Evolutionary conservation across 768 basidiomycete genomes (phyloP).

Genomic region (Neoboletus magnificus): DNA sequence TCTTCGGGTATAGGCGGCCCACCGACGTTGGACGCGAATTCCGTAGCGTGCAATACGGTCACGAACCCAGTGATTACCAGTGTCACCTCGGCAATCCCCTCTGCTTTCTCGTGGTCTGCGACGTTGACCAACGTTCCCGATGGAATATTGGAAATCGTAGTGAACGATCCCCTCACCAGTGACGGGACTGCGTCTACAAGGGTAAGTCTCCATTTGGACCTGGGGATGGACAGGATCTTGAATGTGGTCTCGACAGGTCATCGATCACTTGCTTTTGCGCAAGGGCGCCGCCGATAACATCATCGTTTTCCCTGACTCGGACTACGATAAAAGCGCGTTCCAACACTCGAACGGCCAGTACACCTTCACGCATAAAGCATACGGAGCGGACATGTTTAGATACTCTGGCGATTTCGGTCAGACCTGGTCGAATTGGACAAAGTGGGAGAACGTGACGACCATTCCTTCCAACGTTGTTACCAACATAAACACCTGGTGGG

Average conservation of each 20-base stretch:
- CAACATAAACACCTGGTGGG: constrained; percentile 58
- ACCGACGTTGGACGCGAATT: constrained; percentile 50
- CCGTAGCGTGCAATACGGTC: constrained; percentile 46
- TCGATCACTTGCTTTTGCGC: constrained; percentile 76
- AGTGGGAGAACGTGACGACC: constrained; percentile 70
- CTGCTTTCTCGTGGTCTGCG: constrained; percentile 70
- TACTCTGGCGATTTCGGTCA: constrained; percentile 85
- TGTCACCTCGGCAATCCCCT: constrained; percentile 53
- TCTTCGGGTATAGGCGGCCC: constrained; percentile 58
- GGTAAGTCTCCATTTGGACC: constrained; percentile 38
- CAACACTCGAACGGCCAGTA: constrained; percentile 60
- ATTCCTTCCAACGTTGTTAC: constrained; percentile 60
- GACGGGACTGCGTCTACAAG: constrained; percentile 47
- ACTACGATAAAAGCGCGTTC: constrained; percentile 67
- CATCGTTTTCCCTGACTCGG: constrained; percentile 82
- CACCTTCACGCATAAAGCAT: constrained; percentile 76
- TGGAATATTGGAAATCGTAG: constrained; percentile 72
- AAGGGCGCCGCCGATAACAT: constrained; percentile 75
- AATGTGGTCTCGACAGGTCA: constrained; percentile 37
- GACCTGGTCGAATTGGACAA: constrained; percentile 78
- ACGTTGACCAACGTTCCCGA: constrained; percentile 76
- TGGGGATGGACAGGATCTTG: background rate
- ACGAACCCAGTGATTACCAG: constrained; percentile 45
- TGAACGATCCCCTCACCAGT: constrained; percentile 52
- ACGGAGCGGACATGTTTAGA: constrained; percentile 83